Base-by-base conservation (phyloP, 1,284 basidiomycete genomes). In the Fomitopsis schrenkii region DNA sequence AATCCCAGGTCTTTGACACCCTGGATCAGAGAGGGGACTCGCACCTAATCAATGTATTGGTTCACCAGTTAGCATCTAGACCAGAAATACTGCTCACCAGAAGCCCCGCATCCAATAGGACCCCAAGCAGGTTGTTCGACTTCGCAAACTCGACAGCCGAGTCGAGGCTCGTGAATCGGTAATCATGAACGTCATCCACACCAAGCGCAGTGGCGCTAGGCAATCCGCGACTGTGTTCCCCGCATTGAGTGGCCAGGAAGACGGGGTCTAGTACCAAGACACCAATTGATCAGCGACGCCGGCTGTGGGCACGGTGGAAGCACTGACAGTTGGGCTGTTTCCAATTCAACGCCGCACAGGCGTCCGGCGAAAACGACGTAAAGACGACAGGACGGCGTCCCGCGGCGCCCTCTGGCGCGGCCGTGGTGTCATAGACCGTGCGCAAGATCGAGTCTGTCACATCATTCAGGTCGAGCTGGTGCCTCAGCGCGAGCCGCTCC, bases 241-340 rank as follows among this genome's bases (percentile, higher is more conserved):
- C 94, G 73, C 95, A 97, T 70, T 88, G 87, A 12, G 92, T 91
- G 8, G 90, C 89, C 74, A 98, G 94, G 77, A 99, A 97, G 35
- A 99, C 97, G 58, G 97, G 95, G 80, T 98, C 94, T 95, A 62
- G 57, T 12, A 40, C 9, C 38, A 40, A 8, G 38, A n/a, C 15
- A 36, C 55, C 38, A 40, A 50, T 46, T 35, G 42, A 54, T 19
- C 52, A 52, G 15, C n/a, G 46, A 36, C 3, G 44, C 15, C 22
- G 45, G 28, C 17, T 14, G 9, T 8, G 35, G 28, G 35, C 6
- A 36, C 44, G 33, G 19, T 30, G 57, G 44, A 60, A 54, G 56
- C 50, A 74, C 84, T 74, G 76, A 91, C 94, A 98, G 75, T 99
- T 99, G 17, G 97, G 97, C 76, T 99, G 97, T 77, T 99, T 99